Percentiles rank a stretch among this genome's conserved stretches.
Conservation (phyloP, 192 early-diverging fungal species). For the Chytriomyces confervae region DNA sequence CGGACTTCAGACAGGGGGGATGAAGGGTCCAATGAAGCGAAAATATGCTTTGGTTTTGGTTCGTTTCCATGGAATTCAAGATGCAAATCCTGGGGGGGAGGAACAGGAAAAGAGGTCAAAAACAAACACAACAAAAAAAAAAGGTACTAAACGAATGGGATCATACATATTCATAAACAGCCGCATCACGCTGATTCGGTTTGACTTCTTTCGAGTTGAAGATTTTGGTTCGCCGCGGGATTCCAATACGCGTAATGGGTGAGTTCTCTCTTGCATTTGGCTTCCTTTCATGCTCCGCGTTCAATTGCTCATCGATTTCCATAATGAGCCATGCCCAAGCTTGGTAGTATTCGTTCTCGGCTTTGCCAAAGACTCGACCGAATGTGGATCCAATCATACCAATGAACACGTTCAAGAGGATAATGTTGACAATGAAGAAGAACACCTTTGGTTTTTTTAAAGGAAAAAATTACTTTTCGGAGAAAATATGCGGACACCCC, state of each 20-base stretch:
- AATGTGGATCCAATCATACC: constrained; percentile 33
- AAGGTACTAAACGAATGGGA: too few relatives aligned
- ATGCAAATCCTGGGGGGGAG: neutral
- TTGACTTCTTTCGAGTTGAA: constrained; percentile 19
- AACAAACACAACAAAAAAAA: too few relatives aligned
- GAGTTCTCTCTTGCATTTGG: neutral
- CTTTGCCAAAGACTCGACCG: constrained; percentile 12
- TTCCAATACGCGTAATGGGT: constrained; percentile 36
- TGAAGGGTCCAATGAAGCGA: constrained; percentile 14
- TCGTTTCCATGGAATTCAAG: constrained; percentile 19
- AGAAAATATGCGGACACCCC: too few relatives aligned
- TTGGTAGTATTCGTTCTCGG: constrained; percentile 12
- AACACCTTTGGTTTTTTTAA: neutral
- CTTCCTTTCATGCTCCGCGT: constrained; percentile 1
- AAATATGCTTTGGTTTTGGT: constrained; percentile 17
- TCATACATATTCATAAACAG: too few relatives aligned
- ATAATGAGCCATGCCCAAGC: constrained; percentile 30
- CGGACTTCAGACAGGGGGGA: constrained; percentile 17
- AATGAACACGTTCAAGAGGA: constrained; percentile 40
- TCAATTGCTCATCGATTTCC: constrained; percentile 32
- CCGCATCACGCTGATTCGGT: too few relatives aligned
- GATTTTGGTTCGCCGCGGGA: constrained; percentile 16
- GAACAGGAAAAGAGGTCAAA: too few relatives aligned
- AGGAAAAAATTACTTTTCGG: too few relatives aligned
- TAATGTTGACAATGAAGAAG: constrained; percentile 27